These are phyloP conservation scores for Persicaria maculosa DNA, from an alignment of 148 eudicot genomes.

Conservation along the genomic window DNA sequence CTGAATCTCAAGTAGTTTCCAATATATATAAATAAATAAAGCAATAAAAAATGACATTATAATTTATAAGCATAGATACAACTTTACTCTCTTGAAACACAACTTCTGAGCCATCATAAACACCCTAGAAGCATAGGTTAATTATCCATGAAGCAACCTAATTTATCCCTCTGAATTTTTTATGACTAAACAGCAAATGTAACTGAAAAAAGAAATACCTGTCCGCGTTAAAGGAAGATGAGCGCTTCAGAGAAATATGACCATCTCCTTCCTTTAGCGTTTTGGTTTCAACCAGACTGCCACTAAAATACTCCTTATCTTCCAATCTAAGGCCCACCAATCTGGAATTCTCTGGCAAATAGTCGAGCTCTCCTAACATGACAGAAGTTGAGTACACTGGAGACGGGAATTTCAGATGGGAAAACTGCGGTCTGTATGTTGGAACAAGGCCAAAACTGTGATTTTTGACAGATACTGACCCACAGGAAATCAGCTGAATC, in stretches of 20 bases:
- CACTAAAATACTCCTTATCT: slow-evolving; percentile 93
- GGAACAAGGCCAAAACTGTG: slow-evolving; percentile 80
- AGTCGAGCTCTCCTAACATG: slow-evolving; percentile 80
- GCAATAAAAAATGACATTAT: background rate
- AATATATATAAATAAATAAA: background rate
- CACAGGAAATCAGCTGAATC: slow-evolving; percentile 91
- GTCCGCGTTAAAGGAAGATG: slow-evolving; percentile 73
- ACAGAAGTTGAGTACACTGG: slow-evolving; percentile 75
- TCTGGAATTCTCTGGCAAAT: slow-evolving; percentile 62
- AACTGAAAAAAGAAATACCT: slow-evolving; percentile 30
- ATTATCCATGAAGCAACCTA: slow-evolving; percentile 2
- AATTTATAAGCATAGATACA: background rate
- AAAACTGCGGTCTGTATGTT: slow-evolving; percentile 61
- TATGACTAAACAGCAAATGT: background rate
- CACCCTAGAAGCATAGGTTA: background rate
- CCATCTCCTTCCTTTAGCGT: slow-evolving; percentile 46
- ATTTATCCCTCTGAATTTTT: background rate
- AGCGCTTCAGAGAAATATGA: slow-evolving; percentile 49
- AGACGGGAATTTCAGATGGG: slow-evolving; percentile 63
- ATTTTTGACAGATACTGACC: slow-evolving; percentile 86
- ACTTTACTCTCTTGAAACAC: background rate
- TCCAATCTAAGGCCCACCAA: slow-evolving; percentile 53
- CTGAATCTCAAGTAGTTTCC: background rate
- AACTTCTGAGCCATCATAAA: background rate
- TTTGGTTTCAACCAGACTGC: slow-evolving; percentile 78